A percentile compares a stretch with the other conserved stretches of the same genome.
Evolutionary conservation across 257 asterid genomes (phyloP).

Genomic region (Nicotiana attenuata): DNA sequence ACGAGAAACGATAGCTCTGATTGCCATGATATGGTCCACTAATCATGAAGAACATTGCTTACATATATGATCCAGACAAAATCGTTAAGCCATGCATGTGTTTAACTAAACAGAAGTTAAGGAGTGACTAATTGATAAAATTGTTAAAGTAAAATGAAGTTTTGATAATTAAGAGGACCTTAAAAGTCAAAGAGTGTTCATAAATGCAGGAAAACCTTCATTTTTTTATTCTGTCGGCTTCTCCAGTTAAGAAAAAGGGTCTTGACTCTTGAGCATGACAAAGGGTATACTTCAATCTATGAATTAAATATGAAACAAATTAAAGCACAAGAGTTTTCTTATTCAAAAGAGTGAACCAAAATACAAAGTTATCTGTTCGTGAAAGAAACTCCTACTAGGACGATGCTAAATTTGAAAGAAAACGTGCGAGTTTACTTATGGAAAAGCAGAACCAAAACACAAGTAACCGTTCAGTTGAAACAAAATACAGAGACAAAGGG

Average conservation of each 20-base stretch:
- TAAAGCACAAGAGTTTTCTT: background rate
- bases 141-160: background rate
- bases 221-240: background rate
- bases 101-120: background rate
- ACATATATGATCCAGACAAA: slow-evolving; percentile 11
- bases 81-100: slow-evolving; percentile 13
- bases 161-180: background rate
- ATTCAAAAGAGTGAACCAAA: background rate
- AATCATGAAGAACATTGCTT: slow-evolving; percentile 1
- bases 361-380: background rate
- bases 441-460: background rate
- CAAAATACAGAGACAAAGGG: background rate
- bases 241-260: background rate
- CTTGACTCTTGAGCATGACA: background rate
- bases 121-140: background rate
- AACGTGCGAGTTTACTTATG: background rate
- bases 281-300: background rate
- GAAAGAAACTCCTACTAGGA: background rate
- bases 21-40: slow-evolving; percentile 8
- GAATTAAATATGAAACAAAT: background rate
- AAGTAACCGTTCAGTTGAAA: background rate
- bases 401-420: background rate
- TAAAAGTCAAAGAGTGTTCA: background rate
- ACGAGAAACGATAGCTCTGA: background rate
- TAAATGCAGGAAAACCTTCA: background rate